Percentiles rank a stretch among this genome's conserved stretches.
Conservation (phyloP, 2,329 filamentous ascomycete species). For the Raffaelea deltoideospora region DNA sequence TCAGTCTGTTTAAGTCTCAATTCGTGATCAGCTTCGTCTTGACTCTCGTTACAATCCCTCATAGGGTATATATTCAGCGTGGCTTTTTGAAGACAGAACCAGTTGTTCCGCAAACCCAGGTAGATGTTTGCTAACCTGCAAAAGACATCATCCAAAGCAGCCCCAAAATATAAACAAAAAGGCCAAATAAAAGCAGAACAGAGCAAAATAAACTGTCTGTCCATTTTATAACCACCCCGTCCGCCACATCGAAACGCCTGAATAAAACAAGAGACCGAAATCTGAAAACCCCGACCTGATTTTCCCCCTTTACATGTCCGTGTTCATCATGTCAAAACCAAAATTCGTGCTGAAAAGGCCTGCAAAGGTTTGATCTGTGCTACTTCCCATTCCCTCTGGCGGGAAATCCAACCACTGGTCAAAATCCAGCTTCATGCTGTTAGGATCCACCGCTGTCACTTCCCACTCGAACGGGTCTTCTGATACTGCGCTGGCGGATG, state of each 20-base stretch:
- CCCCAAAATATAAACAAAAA: background rate
- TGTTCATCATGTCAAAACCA: constrained; percentile 8
- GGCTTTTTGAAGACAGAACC: too few species aligned
- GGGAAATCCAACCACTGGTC: constrained; percentile 46
- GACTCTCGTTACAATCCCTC: too few species aligned
- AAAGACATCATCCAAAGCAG: too few species aligned
- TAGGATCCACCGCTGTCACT: constrained; percentile 22
- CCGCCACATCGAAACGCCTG: too few species aligned
- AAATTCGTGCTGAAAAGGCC: constrained; percentile 14
- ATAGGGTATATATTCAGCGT: too few species aligned
- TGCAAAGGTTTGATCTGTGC: constrained; percentile 10
- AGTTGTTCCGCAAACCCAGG: too few species aligned
- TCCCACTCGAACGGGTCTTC: constrained; percentile 38
- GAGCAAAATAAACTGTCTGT: background rate
- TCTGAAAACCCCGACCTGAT: too few species aligned
- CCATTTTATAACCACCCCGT: background rate
- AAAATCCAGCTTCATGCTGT: constrained; percentile 36
- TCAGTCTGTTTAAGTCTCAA: background rate
- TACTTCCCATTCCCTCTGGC: constrained; percentile 23
- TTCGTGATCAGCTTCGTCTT: background rate
- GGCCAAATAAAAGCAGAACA: background rate
- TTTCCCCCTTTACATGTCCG: constrained; percentile 4
- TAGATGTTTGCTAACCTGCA: too few species aligned
- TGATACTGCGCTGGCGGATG: constrained; percentile 26
- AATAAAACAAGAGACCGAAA: too few species aligned